Percentiles rank a stretch among this genome's conserved stretches.
Conservation (phyloP, 2,329 filamentous ascomycete genomes). For the Laburnicola sp. region DNA sequence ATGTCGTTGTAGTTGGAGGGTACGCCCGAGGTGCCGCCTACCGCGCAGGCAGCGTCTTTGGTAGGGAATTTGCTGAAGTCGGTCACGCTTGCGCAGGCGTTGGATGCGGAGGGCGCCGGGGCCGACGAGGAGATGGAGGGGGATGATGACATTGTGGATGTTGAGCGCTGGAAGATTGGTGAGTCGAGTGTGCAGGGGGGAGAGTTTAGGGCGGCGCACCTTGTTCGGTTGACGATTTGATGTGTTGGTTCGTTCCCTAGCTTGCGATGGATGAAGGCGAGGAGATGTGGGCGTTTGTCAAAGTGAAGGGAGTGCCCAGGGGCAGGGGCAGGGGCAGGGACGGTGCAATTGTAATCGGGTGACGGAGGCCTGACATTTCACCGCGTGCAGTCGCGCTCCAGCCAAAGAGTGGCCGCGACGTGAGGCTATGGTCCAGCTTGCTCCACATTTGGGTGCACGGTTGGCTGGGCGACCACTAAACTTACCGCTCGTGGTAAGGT, state of each 20-base stretch:
- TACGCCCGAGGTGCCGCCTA: constrained; percentile 28
- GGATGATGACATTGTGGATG: constrained; percentile 20
- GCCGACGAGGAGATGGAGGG: constrained; percentile 15
- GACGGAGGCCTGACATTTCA: constrained; percentile 9
- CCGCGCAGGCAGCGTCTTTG: constrained; percentile 32
- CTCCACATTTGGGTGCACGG: constrained; percentile 19
- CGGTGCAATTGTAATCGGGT: constrained; percentile 6
- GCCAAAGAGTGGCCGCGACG: constrained; percentile 11
- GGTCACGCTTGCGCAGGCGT: constrained; percentile 28
- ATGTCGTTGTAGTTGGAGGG: constrained; percentile 31
- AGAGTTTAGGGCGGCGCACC: neutral
- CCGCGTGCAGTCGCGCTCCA: constrained; percentile 6
- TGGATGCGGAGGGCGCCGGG: constrained; percentile 17
- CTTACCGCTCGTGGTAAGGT: too few species aligned
- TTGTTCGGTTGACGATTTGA: constrained; percentile 3
- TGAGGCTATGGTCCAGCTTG: constrained; percentile 14
- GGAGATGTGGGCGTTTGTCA: neutral
- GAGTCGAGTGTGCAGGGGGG: neutral
- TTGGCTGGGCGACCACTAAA: constrained; percentile 19
- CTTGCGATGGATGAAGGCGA: neutral
- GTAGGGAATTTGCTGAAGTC: constrained; percentile 32
- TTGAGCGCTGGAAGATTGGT: constrained; percentile 2
- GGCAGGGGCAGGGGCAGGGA: neutral
- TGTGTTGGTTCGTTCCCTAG: neutral
- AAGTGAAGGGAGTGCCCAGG: neutral